Evolutionary conservation across 208 protist genomes (phyloP), one percentile per base, ranked within the genome.

Genomic region (Leishmania braziliensis): DNA sequence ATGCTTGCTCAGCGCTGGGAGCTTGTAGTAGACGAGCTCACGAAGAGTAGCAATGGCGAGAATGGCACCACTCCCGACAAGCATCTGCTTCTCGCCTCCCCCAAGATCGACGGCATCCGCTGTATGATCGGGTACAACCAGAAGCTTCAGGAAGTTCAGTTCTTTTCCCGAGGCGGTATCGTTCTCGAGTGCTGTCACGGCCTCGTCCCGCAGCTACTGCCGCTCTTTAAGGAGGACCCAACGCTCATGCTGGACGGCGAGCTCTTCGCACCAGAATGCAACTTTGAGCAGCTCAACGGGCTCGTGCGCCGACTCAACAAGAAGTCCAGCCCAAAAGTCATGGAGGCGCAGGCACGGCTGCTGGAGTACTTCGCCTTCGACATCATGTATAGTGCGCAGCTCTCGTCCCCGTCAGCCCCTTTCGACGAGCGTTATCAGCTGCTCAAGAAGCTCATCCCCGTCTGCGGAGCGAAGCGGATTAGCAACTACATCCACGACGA

Each of bases 301-400:
- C 87, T 96, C 39, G 93, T 96, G 56, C 89, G 95, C 8, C 84
- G 91, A 48, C 90, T 91, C 16, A 69, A 60, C 39, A 92, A 86
- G 60, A 85, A 75, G 46, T 70, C 75, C 51, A 86, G 86, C 5
- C 76, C 86, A 20, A 84, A 79, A 18, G 80, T 93, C 0, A 82
- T 74, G 16, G 80, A 80, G 65, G 86, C 82, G 16, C 92, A 96
- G 79, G 78, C 82, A 16, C 82, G 87, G 5, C 86, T 96, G 53
- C 75, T 97, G 20, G 91, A 97, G 85, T 96, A 95, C 88, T 96
- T 95, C 79, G 92, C 93, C 8, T 97, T 97, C 84, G 95, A 97
- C 84, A 93, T 96, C 75, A 96, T 97, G 92, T 93, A 95, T 86
- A 93, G 87, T 62, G 65, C 79, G 29, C 81, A 90, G 74, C 89